These are phyloP conservation scores for Metarhizium sp. DNA, from an alignment of 2,329 filamentous ascomycete species.

Conservation along the genomic window DNA sequence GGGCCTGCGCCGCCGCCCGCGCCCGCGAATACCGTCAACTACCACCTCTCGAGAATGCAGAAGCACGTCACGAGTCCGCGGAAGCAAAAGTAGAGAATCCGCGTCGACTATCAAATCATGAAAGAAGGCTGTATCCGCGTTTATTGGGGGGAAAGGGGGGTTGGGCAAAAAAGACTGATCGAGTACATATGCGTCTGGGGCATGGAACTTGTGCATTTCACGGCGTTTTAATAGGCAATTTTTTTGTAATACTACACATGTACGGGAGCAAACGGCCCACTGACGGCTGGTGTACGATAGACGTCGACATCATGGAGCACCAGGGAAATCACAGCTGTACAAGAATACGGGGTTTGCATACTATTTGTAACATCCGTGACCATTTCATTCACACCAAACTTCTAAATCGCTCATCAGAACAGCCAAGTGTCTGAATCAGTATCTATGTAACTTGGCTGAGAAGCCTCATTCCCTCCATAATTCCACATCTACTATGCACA, in stretches of 20 bases:
- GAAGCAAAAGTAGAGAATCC: constrained; percentile 15
- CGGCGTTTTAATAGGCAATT: background rate
- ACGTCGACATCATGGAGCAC: background rate
- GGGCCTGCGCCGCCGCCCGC: constrained; percentile 44
- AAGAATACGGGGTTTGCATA: background rate
- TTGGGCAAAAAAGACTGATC: too few relatives aligned
- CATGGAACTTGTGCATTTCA: background rate
- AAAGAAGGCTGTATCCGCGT: too few relatives aligned
- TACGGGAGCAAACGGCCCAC: constrained; percentile 10
- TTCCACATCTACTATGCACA: constrained; percentile 1
- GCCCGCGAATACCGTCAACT: constrained; percentile 75
- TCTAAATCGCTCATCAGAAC: background rate
- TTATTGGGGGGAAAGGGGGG: too few relatives aligned
- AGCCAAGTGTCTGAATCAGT: background rate
- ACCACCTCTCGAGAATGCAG: constrained; percentile 74
- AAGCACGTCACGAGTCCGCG: constrained; percentile 49
- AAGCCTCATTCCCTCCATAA: constrained; percentile 1
- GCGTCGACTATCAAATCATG: too few relatives aligned
- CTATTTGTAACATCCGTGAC: background rate
- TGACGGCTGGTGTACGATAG: background rate
- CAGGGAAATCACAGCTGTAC: background rate
- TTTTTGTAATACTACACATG: constrained; percentile 9
- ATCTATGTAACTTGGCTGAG: background rate
- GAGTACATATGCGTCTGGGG: too few relatives aligned
- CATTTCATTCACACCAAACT: background rate